phyloP scores from a whole-genome alignment of 495 filamentous ascomycete species.

The Aspergillus ellipticus region DNA sequence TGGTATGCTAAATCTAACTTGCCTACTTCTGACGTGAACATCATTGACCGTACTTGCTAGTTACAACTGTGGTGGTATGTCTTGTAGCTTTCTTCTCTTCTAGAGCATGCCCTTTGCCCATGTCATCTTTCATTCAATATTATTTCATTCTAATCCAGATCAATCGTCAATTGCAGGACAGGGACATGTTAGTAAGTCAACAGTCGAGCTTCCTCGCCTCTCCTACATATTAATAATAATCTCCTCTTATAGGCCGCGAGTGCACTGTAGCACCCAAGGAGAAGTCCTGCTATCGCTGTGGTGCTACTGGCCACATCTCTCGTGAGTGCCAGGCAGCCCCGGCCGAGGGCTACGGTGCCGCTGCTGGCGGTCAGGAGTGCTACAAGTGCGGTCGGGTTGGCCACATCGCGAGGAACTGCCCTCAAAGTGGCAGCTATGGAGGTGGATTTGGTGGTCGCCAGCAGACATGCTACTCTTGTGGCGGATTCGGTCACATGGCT shows the following conservation, averaged over 20 bases:
- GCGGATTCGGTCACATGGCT: slow-evolving; percentile 94
- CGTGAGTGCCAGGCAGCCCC: slow-evolving; percentile 75
- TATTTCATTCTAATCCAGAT: slow-evolving; percentile 10
- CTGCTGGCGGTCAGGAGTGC: slow-evolving; percentile 69
- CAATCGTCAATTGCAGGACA: slow-evolving; percentile 45
- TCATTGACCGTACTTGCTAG: slow-evolving; percentile 35
- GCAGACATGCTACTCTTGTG: slow-evolving; percentile 95
- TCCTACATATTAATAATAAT: not conserved
- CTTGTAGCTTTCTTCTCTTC: not conserved
- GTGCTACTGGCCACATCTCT: slow-evolving; percentile 82
- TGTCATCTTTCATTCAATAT: not conserved
- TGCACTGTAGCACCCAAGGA: slow-evolving; percentile 87
- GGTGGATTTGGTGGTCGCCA: slow-evolving; percentile 52
- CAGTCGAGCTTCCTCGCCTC: not conserved
- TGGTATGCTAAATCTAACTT: slow-evolving; percentile 53
- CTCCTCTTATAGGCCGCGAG: slow-evolving; percentile 64
- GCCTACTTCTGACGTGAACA: not conserved
- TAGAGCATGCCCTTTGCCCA: not conserved
- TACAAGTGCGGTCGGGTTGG: slow-evolving; percentile 99
- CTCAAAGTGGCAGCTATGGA: slow-evolving; percentile 56
- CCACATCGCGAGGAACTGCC: slow-evolving; percentile 96
- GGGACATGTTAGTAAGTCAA: slow-evolving; percentile 80
- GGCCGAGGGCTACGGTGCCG: slow-evolving; percentile 46
- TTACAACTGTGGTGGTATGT: slow-evolving; percentile 78
- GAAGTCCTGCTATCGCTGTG: slow-evolving; percentile 95